Percentiles rank a stretch among this genome's conserved stretches.
phyloP scores from a whole-genome alignment of 2,329 filamentous ascomycete species.

The Clarireedia paspali region DNA sequence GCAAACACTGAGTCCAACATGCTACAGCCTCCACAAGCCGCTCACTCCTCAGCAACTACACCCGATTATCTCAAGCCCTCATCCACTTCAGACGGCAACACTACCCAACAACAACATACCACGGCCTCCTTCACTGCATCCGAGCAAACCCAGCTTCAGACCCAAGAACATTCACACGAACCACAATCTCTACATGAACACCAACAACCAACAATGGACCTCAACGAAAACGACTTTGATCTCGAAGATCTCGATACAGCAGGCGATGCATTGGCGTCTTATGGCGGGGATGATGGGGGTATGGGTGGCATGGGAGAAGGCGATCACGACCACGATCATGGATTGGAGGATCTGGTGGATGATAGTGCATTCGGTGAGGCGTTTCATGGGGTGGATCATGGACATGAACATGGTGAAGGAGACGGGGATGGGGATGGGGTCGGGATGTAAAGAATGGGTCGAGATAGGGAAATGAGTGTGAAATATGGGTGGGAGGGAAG shows the following conservation, averaged over 20 bases:
- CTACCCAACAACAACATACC: slow-evolving; percentile 2
- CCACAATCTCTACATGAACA: background rate
- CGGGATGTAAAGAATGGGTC: slow-evolving; percentile 8
- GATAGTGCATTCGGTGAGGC: slow-evolving; percentile 80
- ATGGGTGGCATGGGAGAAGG: slow-evolving; percentile 32
- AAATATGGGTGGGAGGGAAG: no score
- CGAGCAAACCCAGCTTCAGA: background rate
- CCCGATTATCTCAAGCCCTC: background rate
- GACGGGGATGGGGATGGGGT: slow-evolving; percentile 11
- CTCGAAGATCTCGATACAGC: slow-evolving; percentile 62
- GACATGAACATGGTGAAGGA: slow-evolving; percentile 15
- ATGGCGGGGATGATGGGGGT: slow-evolving; percentile 42
- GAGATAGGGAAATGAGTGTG: no score
- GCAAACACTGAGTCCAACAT: background rate
- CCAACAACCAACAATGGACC: slow-evolving; percentile 11
- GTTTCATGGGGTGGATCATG: slow-evolving; percentile 54
- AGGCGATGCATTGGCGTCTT: slow-evolving; percentile 62
- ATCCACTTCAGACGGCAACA: background rate
- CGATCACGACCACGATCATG: slow-evolving; percentile 32
- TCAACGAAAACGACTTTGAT: slow-evolving; percentile 52
- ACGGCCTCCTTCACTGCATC: background rate
- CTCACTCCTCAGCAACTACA: background rate
- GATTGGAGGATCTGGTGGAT: slow-evolving; percentile 55
- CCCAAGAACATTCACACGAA: background rate
- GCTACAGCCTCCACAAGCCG: background rate